Evolutionary conservation across 2,329 filamentous ascomycete species (phyloP).

Genomic region (Phaeosphaeria sp.): DNA sequence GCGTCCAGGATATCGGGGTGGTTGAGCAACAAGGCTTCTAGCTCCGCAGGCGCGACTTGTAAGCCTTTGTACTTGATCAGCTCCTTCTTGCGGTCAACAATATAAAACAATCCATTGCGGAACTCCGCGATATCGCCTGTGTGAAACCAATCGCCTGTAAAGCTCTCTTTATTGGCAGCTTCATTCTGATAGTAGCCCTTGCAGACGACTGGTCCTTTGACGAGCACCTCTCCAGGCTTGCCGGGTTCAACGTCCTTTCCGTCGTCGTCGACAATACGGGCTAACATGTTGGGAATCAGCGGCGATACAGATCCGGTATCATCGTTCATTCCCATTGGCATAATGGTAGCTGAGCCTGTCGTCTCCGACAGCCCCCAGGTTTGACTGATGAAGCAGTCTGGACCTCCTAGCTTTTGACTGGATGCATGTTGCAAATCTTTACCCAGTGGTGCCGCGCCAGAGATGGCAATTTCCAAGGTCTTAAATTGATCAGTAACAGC

Average conservation of each 20-base stretch:
- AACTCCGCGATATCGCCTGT: constrained; percentile 50
- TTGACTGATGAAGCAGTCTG: constrained; percentile 55
- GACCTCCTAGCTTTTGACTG: constrained; percentile 57
- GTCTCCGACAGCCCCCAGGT: constrained; percentile 68
- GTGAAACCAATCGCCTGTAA: constrained; percentile 45
- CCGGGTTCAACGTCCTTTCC: constrained; percentile 41
- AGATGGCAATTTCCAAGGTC: constrained; percentile 55
- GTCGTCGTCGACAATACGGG: constrained; percentile 44
- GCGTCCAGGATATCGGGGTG: constrained; percentile 53
- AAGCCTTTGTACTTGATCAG: constrained; percentile 59
- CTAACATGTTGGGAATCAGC: constrained; percentile 49
- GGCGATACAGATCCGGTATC: constrained; percentile 57
- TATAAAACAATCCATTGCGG: constrained; percentile 48
- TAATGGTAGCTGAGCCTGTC: constrained; percentile 55
- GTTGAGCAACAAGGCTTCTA: constrained; percentile 53
- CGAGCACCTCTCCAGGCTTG: constrained; percentile 39
- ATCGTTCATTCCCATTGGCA: constrained; percentile 51
- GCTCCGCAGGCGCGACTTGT: constrained; percentile 58
- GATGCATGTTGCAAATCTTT: constrained; percentile 61
- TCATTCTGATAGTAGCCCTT: constrained; percentile 48
- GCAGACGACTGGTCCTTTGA: constrained; percentile 46
- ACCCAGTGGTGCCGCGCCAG: constrained; percentile 65
- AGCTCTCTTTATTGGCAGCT: constrained; percentile 35
- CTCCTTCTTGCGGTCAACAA: constrained; percentile 53
- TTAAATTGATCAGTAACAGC: constrained; percentile 64